Evolutionary conservation across 345 rosid genomes (phyloP).

Genomic region (Theobroma cacao): DNA sequence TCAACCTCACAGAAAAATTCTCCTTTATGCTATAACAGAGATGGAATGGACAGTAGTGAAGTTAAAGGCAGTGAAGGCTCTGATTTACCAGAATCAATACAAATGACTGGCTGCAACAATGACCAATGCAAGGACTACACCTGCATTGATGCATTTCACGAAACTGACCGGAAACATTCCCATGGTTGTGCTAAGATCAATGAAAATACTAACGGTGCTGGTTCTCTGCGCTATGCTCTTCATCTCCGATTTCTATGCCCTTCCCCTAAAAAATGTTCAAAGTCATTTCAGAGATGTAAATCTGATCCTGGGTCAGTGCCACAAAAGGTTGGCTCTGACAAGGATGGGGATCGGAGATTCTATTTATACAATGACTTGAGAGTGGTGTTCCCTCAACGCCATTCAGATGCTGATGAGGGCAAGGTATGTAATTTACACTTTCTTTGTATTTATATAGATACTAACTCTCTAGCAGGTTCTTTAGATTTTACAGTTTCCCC

Average conservation of each 20-base stretch:
- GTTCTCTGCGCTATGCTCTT: conserved; percentile 86
- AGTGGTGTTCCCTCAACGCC: conserved; percentile 92
- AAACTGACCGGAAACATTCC: conserved; percentile 24
- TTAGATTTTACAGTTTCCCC: not conserved
- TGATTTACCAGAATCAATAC: conserved; percentile 28
- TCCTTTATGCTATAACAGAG: not conserved
- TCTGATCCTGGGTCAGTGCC: conserved; percentile 38
- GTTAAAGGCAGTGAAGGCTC: conserved; percentile 27
- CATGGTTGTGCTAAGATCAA: conserved; percentile 49
- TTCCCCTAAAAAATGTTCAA: conserved; percentile 51
- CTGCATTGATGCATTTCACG: conserved; percentile 21
- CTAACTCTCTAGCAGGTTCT: not conserved
- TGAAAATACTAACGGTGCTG: conserved; percentile 45
- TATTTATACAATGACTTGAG: conserved; percentile 83
- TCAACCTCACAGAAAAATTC: conserved; percentile 12
- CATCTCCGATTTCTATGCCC: conserved; percentile 88
- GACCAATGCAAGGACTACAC: conserved; percentile 26
- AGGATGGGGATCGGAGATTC: conserved; percentile 62
- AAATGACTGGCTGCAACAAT: conserved; percentile 21
- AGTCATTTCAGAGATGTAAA: conserved; percentile 46
- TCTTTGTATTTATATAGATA: not conserved
- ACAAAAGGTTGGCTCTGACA: conserved; percentile 32
- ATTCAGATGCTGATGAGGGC: conserved; percentile 93
- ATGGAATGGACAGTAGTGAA: conserved; percentile 10
- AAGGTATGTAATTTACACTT: conserved; percentile 54